Evolutionary conservation across 1,139 yeast genomes (phyloP), one percentile per base, ranked within the genome.

Genomic region (Magnusiomyces suaveolens): DNA sequence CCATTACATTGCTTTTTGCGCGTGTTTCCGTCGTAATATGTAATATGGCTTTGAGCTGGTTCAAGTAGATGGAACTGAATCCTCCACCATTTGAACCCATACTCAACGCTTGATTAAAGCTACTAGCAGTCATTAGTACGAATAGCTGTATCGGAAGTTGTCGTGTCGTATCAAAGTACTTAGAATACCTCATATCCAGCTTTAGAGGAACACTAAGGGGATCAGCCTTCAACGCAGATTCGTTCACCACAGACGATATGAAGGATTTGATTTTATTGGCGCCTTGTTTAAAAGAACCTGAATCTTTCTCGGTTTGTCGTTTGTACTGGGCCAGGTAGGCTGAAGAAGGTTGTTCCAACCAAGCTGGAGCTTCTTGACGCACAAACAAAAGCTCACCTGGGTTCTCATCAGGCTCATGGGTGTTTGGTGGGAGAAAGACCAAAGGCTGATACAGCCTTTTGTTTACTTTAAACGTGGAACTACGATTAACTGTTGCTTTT

Each of bases 401-500:
- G 20, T 75, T 52, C 62, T 69, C 0, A 85, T 18, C 18, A 10
- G 41, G 10, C 18, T 36, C 41, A n/a, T 8, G 16, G 16, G 4
- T 10, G 16, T 10, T 36, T 36, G 78, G 69, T 0, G 84, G 84
- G 20, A 76, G 62, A 56, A 79, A 78, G 1, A 70, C 67, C 59
- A 81, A 77, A 1, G 82, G 81, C 55, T 76, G 78, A 50, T 65
- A 66, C 1, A 76, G 68, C 43, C 83, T 67, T 43, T 76, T 63
- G 58, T 79, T 81, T 21, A 73, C 56, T 57, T 76, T 78, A 46
- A 80, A 64, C 33, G 80, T 62, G 3, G 82, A 75, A 1, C 81
- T 67, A 52, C 82, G 65, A 56, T 75, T 77, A 47, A 81, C 79
- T 0, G 84, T 80, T 4, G 74, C 84, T 63, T 80, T 80, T 50